phyloP scores from a whole-genome alignment of 148 eudicot genomes.

The Silene uniflora region DNA sequence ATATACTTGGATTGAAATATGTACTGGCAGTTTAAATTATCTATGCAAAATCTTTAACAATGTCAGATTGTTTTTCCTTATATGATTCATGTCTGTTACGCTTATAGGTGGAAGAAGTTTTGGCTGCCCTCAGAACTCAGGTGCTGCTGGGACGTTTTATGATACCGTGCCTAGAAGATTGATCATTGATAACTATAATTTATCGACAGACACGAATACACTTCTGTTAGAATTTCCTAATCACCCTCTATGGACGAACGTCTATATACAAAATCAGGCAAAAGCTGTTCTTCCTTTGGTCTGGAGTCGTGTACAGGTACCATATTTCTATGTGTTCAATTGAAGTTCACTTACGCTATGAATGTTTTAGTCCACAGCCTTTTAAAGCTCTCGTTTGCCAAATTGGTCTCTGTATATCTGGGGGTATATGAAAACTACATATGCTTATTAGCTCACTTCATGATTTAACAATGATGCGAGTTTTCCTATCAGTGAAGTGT shows the following conservation, averaged over 20 bases:
- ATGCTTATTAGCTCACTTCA: background rate
- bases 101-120: constrained; percentile 75
- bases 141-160: constrained; percentile 92
- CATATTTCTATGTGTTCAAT: background rate
- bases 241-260: constrained; percentile 84
- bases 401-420: background rate
- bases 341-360: background rate
- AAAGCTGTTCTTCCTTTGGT: constrained; percentile 78
- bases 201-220: constrained; percentile 81
- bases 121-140: constrained; percentile 82
- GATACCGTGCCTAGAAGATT: constrained; percentile 77
- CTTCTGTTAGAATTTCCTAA: constrained; percentile 78
- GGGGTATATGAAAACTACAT: background rate
- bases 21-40: background rate
- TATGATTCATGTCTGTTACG: constrained; percentile 9
- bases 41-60: background rate
- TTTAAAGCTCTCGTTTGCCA: background rate
- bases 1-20: constrained; percentile 2
- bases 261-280: constrained; percentile 63
- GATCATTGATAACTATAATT: constrained; percentile 58
- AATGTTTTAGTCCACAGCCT: background rate
- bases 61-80: too few relatives aligned
- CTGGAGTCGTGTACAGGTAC: constrained; percentile 97
- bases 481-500: background rate
- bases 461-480: background rate